Evolutionary conservation across 1,284 basidiomycete species (phyloP).

Genomic region (Microbotryum saponariae): DNA sequence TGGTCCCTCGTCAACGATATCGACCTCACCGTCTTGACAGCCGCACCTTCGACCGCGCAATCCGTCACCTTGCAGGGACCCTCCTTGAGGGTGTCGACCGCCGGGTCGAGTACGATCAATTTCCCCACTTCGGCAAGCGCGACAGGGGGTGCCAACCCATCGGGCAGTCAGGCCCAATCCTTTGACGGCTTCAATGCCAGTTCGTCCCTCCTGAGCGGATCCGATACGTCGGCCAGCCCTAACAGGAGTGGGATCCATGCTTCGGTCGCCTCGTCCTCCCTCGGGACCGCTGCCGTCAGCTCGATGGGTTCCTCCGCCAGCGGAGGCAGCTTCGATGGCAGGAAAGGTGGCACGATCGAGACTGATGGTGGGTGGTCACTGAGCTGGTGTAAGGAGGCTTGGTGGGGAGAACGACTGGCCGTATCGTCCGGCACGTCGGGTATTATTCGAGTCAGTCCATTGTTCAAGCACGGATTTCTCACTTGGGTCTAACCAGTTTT

Average conservation of each 20-base stretch:
- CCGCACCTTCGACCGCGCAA: constrained; percentile 9
- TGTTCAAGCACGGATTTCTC: background rate
- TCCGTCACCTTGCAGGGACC: background rate
- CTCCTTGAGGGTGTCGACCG: constrained; percentile 1
- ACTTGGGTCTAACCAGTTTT: background rate
- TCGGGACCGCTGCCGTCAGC: too few species aligned
- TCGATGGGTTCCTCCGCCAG: constrained; percentile 1
- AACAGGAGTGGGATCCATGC: too few species aligned
- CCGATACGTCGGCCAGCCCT: too few species aligned
- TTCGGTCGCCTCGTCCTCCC: too few species aligned
- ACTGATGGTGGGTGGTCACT: constrained; percentile 85
- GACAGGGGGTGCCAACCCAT: background rate
- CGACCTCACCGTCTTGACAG: constrained; percentile 53
- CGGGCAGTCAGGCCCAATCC: too few species aligned
- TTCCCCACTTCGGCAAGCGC: background rate
- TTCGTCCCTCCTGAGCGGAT: too few species aligned
- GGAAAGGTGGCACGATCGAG: constrained; percentile 32
- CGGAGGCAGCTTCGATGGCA: constrained; percentile 12
- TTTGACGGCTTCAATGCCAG: too few species aligned
- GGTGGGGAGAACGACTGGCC: constrained; percentile 83
- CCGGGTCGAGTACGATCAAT: background rate
- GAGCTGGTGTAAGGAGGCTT: constrained; percentile 86
- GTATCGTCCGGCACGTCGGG: constrained; percentile 63
- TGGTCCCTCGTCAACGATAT: constrained; percentile 75
- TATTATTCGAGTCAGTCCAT: constrained; percentile 56